Percentiles rank a stretch among this genome's conserved stretches.
Evolutionary conservation across 1,139 yeast species (phyloP).

Genomic region (Debaryomycetaceae sp.): DNA sequence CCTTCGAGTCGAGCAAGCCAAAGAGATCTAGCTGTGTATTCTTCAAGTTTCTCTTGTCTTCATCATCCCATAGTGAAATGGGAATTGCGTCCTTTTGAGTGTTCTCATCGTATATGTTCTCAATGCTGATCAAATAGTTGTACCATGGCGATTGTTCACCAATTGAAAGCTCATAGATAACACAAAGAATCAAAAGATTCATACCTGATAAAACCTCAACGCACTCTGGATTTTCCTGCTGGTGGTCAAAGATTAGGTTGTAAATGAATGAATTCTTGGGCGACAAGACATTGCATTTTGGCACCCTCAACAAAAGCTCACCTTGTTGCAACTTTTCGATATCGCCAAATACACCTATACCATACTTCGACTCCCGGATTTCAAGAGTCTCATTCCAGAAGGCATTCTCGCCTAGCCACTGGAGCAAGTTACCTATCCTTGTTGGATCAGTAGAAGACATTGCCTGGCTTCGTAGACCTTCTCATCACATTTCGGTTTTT

Average conservation of each 20-base stretch:
- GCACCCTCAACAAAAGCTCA: conserved; percentile 39
- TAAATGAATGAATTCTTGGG: conserved; percentile 63
- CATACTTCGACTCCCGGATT: conserved; percentile 50
- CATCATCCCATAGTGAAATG: conserved; percentile 62
- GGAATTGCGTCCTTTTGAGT: conserved; percentile 37
- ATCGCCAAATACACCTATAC: conserved; percentile 65
- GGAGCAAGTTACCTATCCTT: conserved; percentile 6
- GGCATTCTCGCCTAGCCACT: conserved; percentile 50
- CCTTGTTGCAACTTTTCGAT: conserved; percentile 21
- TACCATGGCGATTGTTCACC: conserved; percentile 73
- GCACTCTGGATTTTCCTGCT: conserved; percentile 11
- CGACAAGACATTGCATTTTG: conserved; percentile 53
- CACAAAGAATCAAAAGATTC: conserved; percentile 63
- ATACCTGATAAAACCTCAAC: conserved; percentile 51
- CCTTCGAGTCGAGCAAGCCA: conserved; percentile 60
- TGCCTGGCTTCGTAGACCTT: not conserved
- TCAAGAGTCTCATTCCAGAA: conserved; percentile 46
- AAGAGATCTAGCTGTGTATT: conserved; percentile 69
- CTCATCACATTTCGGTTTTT: not conserved
- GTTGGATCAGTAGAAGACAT: conserved; percentile 11
- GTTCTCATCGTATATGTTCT: conserved; percentile 15
- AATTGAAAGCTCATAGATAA: conserved; percentile 58
- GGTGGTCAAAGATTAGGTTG: conserved; percentile 59
- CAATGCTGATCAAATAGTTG: conserved; percentile 56
- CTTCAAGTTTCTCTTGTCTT: conserved; percentile 42